Evolutionary conservation across 305 asterid genomes (phyloP).

Genomic region (Euphrasia arctica): DNA sequence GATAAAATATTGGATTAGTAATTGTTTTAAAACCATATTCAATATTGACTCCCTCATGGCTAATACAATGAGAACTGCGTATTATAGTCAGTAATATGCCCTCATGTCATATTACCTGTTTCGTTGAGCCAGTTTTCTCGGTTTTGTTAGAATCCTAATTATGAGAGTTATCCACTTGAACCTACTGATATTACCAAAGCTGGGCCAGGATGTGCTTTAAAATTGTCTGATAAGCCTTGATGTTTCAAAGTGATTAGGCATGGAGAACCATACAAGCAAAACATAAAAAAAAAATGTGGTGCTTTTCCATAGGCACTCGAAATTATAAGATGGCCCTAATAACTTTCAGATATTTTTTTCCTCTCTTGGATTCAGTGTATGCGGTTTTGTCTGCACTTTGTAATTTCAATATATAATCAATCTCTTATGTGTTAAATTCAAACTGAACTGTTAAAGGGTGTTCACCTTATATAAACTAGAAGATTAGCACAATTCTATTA

Average conservation of each 20-base stretch:
- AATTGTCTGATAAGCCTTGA: slow-evolving; percentile 2
- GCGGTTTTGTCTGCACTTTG: neutral
- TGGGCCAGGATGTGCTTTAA: neutral
- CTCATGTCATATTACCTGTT: neutral
- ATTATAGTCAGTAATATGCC: neutral
- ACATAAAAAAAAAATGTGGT: neutral
- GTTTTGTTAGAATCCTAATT: too few relatives aligned
- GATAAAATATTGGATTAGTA: neutral
- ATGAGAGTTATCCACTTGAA: too few relatives aligned
- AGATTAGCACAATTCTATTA: neutral
- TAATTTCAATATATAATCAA: neutral
- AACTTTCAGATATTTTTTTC: neutral
- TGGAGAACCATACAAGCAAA: neutral
- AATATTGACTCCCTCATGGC: neutral
- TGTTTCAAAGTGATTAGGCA: slow-evolving; percentile 12
- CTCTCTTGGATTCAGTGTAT: too few relatives aligned
- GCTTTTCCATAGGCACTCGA: neutral
- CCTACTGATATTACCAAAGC: neutral
- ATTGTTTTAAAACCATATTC: neutral
- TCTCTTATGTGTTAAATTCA: neutral
- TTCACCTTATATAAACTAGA: neutral
- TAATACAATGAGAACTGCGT: slow-evolving; percentile 1
- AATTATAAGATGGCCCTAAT: slow-evolving; percentile 2
- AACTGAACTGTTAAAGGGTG: slow-evolving; percentile 5
- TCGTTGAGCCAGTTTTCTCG: too few relatives aligned